Evolutionary conservation across 805 yeast species (phyloP), one percentile per base, ranked within the genome.

Genomic region (Schwanniomyces pseudopolymorphus): DNA sequence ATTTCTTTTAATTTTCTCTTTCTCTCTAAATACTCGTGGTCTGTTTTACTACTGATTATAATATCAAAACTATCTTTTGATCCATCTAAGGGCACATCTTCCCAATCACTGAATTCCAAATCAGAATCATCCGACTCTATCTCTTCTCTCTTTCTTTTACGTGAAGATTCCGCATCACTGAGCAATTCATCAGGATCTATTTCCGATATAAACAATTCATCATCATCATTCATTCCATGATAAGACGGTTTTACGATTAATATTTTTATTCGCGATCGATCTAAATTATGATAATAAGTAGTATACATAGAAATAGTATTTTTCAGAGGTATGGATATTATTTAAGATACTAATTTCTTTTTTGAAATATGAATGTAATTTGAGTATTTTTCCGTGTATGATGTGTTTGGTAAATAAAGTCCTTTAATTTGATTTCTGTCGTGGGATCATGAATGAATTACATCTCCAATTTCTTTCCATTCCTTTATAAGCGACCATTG

Each of bases 401-500:
- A n/a, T n/a, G n/a, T n/a, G n/a, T n/a, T n/a, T n/a, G n/a, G n/a
- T n/a, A n/a, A n/a, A n/a, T n/a, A n/a, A n/a, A n/a, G n/a, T n/a
- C n/a, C n/a, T n/a, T n/a, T n/a, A n/a, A n/a, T n/a, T n/a, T n/a
- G n/a, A n/a, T n/a, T n/a, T n/a, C n/a, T n/a, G n/a, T n/a, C n/a
- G n/a, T n/a, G n/a, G n/a, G n/a, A 14, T 31, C 28, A 48, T 21
- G 51, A 48, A 45, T 66, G 69, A 11, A 67, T 51, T 7, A 64
- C 43, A n/a, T 54, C 52, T 36, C 62, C 56, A 17, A 69, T 50
- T 6, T 55, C 54, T 8, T 50, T 43, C 69, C 68, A 68, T 49
- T 69, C 73, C 7, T 53, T 47, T 11, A 68, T 47, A 37, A 60
- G 44, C 8, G 43, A 40, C 64, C 67, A 67, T 43, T 61, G 66